Base-by-base conservation (phyloP, 805 yeast genomes). In the Lipomyces sp. region DNA sequence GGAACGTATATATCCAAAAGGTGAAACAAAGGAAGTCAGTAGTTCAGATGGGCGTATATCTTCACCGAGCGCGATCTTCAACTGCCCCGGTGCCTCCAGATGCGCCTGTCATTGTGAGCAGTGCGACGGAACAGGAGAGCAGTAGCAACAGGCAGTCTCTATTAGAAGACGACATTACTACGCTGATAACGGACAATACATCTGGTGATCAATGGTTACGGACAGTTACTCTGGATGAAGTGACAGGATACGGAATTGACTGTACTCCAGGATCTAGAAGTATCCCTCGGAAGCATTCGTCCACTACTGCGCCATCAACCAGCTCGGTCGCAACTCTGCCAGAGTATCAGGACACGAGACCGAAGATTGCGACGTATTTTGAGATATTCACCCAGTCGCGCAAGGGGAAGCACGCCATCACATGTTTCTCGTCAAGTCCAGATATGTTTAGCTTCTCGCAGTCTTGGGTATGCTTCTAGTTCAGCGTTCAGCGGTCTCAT, bases 1-100 rank as follows among this genome's bases (percentile, higher is more conserved):
- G 83, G 83, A 77, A 76, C 55, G 62, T 79, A 7, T 79, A 79
- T 60, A 65, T 78, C 29, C 82, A 79, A 51, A 78, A 76, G 56
- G 72, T 73, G 34, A 67, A 68, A 21, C 65, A 39, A 71, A 72
- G 49, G 68, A 71, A 48, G 71, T 43, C 48, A 13, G 44, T 43
- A 14, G 74, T 2, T 72, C 82, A 79, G 53, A 71, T 79, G 61
- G 83, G 83, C 5, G 82, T 79, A 7, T 79, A 79, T 61, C 61
- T 79, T 36, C 82, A 79, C 55, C 62, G 83, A 37, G 80, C 80
- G 1, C 68, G 66, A 24, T 34, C 45, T 8, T 29, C 48, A 13
- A 29, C 29, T 5, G 36, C 36, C 13, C 43, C 32, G 19, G 45
- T 43, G 10, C 43, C 34, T 24, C 51, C 44, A 23, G 51, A 51